These are phyloP conservation scores for Eutypella sp. DNA, from an alignment of 2,329 filamentous ascomycete genomes.

Conservation along the genomic window DNA sequence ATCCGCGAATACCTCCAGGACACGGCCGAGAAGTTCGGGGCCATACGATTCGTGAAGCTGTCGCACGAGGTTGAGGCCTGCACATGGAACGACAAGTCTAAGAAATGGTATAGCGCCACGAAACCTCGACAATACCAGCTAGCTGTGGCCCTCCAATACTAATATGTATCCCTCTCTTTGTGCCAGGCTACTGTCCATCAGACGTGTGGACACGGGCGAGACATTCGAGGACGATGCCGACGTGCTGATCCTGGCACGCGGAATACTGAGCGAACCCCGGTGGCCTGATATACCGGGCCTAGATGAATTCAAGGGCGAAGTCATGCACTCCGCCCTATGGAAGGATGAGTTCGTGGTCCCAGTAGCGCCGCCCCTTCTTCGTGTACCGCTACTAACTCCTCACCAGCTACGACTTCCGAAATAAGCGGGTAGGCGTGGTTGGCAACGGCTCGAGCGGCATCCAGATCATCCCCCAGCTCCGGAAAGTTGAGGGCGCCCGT, in stretches of 20 bases:
- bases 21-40: conserved; percentile 41
- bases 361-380: too few species aligned
- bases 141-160: too few species aligned
- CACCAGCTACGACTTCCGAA: conserved; percentile 41
- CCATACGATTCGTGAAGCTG: conserved; percentile 41
- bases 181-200: conserved; percentile 30
- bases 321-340: conserved; percentile 43
- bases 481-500: conserved; percentile 35
- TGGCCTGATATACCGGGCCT: conserved; percentile 41
- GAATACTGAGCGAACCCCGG: conserved; percentile 36
- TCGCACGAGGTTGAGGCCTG: conserved; percentile 36
- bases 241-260: conserved; percentile 37
- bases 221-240: conserved; percentile 34
- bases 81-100: conserved; percentile 33
- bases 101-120: conserved; percentile 38
- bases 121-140: too few species aligned
- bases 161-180: too few species aligned
- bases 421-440: conserved; percentile 45
- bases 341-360: conserved; percentile 31
- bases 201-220: conserved; percentile 29
- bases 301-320: conserved; percentile 34
- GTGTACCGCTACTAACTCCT: too few species aligned
- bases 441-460: conserved; percentile 50
- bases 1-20: conserved; percentile 44
- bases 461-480: conserved; percentile 46